Base-by-base conservation (phyloP, 495 filamentous ascomycete species). In the Aspergillus affinis region DNA sequence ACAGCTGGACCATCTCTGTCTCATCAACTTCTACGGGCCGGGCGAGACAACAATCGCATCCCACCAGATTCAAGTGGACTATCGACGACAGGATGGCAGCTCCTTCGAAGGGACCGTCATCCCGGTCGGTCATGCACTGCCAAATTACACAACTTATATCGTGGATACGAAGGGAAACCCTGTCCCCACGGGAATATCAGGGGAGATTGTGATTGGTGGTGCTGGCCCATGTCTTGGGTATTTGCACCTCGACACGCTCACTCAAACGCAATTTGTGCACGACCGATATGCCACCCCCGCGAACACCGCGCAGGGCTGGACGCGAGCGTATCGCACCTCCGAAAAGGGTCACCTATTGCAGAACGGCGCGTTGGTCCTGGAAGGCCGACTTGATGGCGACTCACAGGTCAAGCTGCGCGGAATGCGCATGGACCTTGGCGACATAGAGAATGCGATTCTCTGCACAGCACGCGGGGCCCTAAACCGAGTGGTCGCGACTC, bases 331-430 rank as follows among this genome's bases (percentile, higher is more conserved):
- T 53, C 69, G 69, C 0, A 79, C 78, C 0, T 75, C 78, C 1
- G 78, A 83, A 49, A 52, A 54, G 0, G 76, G 76, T 1, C 61
- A 57, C 10, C 50, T 77, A 6, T 45, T 36, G 5, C 10, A 49
- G 0, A 76, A 80, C 54, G 82, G 82, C 0, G 17, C 60, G 0
- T 45, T 85, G 2, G 41, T 75, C 0, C 61, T 78, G 26, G 51
- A 68, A 1, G 73, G 74, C 4, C 74, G 82, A 0, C 72, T 81
- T 4, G 58, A 57, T 0, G 80, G 80, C 2, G 60, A 80, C 59
- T 72, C 66, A 0, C 78, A 82, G 57, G 62, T 84, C 27, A 85
- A 86, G 60, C 26, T 83, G 1, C 65, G 75, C 1, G 82, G 82
- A 0, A n/a, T 81, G 1, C 76, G 81, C 0, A 73, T 83, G 8